Evolutionary conservation across 805 yeast genomes (phyloP).

Genomic region (Ogataea pini): DNA sequence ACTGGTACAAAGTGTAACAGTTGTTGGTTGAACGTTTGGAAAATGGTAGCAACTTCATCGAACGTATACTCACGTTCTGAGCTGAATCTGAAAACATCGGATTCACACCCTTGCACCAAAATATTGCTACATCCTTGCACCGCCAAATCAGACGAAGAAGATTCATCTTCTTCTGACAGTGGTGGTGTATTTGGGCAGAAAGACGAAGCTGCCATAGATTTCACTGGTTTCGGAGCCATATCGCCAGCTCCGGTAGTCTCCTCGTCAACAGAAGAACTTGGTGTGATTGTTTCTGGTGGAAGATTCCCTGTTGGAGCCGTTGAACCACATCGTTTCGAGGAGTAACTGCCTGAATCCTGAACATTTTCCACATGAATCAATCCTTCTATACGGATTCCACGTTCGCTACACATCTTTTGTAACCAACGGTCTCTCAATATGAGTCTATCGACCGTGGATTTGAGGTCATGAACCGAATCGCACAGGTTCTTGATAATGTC

Average conservation of each 20-base stretch:
- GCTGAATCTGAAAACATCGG: slow-evolving; percentile 9
- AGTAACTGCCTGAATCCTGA: not conserved
- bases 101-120: slow-evolving; percentile 5
- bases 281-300: slow-evolving; percentile 1
- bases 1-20: slow-evolving; percentile 29
- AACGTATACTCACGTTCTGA: slow-evolving; percentile 10
- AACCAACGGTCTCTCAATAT: slow-evolving; percentile 29
- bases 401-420: slow-evolving; percentile 25
- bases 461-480: slow-evolving; percentile 34
- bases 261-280: slow-evolving; percentile 2
- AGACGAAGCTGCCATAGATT: not conserved
- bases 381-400: slow-evolving; percentile 35
- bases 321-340: not conserved
- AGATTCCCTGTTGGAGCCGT: not conserved
- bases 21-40: slow-evolving; percentile 24
- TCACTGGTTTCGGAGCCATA: not conserved
- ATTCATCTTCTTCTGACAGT: slow-evolving; percentile 16
- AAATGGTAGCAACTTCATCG: slow-evolving; percentile 15
- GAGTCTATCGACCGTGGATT: slow-evolving; percentile 31
- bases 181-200: slow-evolving; percentile 15
- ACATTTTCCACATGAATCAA: slow-evolving; percentile 28
- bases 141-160: not conserved
- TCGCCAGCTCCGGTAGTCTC: not conserved
- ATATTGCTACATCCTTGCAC: not conserved
- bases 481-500: slow-evolving; percentile 39